A percentile compares a stretch with the other conserved stretches of the same genome.
phyloP scores from a whole-genome alignment of 768 basidiomycete species.

The Calocera viscosa region DNA sequence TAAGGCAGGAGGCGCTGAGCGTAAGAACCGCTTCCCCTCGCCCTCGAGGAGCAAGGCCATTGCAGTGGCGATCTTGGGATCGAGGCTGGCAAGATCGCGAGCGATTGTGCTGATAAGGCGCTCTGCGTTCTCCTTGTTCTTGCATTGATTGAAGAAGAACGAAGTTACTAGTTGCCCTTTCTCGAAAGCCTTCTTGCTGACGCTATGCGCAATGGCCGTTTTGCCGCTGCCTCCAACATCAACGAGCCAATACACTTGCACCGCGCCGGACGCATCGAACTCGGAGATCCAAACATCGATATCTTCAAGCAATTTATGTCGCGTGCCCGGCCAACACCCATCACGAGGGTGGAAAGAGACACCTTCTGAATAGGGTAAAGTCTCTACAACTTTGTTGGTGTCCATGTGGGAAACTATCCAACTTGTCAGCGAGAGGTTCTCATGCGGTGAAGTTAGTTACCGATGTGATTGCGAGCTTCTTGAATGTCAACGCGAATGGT shows the following conservation, averaged over 20 bases:
- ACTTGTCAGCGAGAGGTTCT: no score
- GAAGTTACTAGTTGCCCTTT: slow-evolving; percentile 25
- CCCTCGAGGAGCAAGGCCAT: slow-evolving; percentile 11
- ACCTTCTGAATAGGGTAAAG: no score
- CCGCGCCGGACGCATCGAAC: no score
- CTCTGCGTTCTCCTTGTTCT: slow-evolving; percentile 18
- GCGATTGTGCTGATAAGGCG: slow-evolving; percentile 28
- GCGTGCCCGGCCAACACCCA: no score
- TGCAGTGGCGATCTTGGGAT: background rate
- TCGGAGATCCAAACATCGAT: no score
- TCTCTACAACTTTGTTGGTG: no score
- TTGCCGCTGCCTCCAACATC: slow-evolving; percentile 32
- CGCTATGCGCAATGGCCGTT: slow-evolving; percentile 29
- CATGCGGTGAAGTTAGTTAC: no score
- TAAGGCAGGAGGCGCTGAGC: slow-evolving; percentile 14
- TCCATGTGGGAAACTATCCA: no score
- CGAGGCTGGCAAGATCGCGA: slow-evolving; percentile 21
- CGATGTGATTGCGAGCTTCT: no score
- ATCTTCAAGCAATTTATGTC: no score
- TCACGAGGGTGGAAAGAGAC: no score
- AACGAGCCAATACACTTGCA: slow-evolving; percentile 22
- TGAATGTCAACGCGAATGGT: no score
- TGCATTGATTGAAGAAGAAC: slow-evolving; percentile 26
- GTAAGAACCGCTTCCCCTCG: slow-evolving; percentile 1
- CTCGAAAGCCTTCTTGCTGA: slow-evolving; percentile 22